phyloP scores from a whole-genome alignment of 208 protist genomes.

The Herpetomonas samuelpessoai region DNA sequence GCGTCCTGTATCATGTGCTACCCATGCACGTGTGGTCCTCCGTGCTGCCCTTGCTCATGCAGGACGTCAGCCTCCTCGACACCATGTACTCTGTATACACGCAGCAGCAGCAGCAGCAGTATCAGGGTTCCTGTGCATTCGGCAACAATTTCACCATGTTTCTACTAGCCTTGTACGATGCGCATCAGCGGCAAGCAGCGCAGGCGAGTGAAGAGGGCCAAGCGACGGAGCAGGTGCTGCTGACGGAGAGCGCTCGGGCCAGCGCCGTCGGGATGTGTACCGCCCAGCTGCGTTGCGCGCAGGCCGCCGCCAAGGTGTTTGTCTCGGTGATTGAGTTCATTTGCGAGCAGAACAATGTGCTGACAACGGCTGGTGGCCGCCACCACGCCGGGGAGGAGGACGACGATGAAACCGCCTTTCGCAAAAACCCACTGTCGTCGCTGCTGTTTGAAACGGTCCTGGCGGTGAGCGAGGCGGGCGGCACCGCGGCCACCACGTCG shows the following conservation, averaged over 20 bases:
- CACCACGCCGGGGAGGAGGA: background rate
- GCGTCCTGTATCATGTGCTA: slow-evolving; percentile 32
- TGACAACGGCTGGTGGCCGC: background rate
- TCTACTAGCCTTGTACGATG: background rate
- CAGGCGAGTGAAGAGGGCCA: background rate
- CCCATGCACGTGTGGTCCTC: slow-evolving; percentile 58
- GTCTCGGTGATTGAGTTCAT: slow-evolving; percentile 42
- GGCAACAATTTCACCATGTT: background rate
- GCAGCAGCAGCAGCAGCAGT: background rate
- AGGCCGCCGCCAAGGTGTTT: slow-evolving; percentile 51
- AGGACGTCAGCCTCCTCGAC: slow-evolving; percentile 9
- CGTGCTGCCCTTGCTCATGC: slow-evolving; percentile 42
- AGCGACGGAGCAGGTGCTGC: slow-evolving; percentile 17
- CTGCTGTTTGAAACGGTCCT: slow-evolving; percentile 16
- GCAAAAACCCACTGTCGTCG: slow-evolving; percentile 42
- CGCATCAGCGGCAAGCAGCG: background rate
- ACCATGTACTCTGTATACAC: no score
- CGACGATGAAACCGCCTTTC: slow-evolving; percentile 76
- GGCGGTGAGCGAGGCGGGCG: background rate
- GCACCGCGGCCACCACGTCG: no score
- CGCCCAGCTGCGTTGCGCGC: slow-evolving; percentile 38
- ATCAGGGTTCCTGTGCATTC: background rate
- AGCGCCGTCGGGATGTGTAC: slow-evolving; percentile 26
- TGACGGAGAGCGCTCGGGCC: slow-evolving; percentile 26
- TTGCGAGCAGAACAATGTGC: slow-evolving; percentile 27